Conservation (phyloP, 2,329 filamentous ascomycete genomes). For the Diplodia scrobiculata region DNA sequence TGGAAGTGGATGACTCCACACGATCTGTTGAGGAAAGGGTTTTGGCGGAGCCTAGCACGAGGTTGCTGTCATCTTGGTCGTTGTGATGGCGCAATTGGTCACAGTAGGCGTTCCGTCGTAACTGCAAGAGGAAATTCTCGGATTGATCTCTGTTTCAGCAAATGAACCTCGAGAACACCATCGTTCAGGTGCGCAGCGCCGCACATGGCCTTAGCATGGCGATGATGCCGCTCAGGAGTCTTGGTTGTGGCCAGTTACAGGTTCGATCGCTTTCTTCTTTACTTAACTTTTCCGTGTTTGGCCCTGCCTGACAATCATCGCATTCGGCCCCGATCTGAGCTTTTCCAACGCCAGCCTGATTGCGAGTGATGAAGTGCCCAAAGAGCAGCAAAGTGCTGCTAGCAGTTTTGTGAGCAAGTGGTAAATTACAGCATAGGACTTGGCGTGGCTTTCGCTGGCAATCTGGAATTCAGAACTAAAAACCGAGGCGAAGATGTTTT, state of each 20-base stretch:
- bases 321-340: neutral
- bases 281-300: neutral
- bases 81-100: conserved; percentile 19
- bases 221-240: neutral
- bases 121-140: neutral
- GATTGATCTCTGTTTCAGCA: conserved; percentile 1
- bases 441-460: too few species aligned
- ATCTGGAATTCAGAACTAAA: too few species aligned
- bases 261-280: neutral
- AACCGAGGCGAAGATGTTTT: too few species aligned
- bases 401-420: too few species aligned
- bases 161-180: conserved; percentile 23
- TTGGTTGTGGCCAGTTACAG: conserved; percentile 15
- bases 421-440: too few species aligned
- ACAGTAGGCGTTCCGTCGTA: neutral
- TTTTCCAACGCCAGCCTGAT: too few species aligned
- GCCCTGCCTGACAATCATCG: neutral
- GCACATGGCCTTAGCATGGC: conserved; percentile 1
- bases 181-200: conserved; percentile 9
- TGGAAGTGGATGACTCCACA: neutral
- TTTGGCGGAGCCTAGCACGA: conserved; percentile 4
- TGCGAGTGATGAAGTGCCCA: too few species aligned
- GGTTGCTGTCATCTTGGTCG: conserved; percentile 8
- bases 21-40: neutral
- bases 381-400: too few species aligned